These are phyloP conservation scores for Penicillium hordei DNA, from an alignment of 2,329 filamentous ascomycete species.

Conservation along the genomic window DNA sequence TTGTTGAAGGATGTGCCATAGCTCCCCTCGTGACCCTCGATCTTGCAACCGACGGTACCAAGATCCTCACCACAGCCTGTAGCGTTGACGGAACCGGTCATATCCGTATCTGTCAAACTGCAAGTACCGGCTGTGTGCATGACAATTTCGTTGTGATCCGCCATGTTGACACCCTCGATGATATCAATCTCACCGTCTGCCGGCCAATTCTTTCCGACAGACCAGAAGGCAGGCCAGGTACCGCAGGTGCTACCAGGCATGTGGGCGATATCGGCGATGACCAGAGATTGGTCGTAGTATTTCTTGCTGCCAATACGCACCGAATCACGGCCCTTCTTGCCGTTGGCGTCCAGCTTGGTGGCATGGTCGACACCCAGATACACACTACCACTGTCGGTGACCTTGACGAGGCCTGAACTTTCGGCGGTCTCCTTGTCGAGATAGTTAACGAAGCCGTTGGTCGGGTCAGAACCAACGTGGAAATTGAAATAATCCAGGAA, in stretches of 20 bases:
- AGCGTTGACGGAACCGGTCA: slow-evolving; percentile 51
- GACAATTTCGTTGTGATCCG: slow-evolving; percentile 47
- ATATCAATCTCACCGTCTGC: slow-evolving; percentile 52
- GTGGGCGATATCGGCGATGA: slow-evolving; percentile 51
- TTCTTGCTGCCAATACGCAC: slow-evolving; percentile 49
- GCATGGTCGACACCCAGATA: slow-evolving; percentile 49
- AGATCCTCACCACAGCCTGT: slow-evolving; percentile 50
- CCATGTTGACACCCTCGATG: slow-evolving; percentile 53
- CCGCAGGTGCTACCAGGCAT: slow-evolving; percentile 51
- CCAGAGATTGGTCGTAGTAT: slow-evolving; percentile 47
- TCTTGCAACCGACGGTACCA: slow-evolving; percentile 42
- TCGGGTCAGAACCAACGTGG: slow-evolving; percentile 49
- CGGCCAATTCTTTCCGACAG: slow-evolving; percentile 45
- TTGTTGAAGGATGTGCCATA: slow-evolving; percentile 58
- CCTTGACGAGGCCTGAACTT: slow-evolving; percentile 36
- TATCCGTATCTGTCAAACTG: slow-evolving; percentile 45
- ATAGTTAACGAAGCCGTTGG: slow-evolving; percentile 54
- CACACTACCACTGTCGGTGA: slow-evolving; percentile 36
- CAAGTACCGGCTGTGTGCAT: slow-evolving; percentile 51
- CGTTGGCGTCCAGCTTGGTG: slow-evolving; percentile 37
- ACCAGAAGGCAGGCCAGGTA: slow-evolving; percentile 54
- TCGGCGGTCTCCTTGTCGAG: slow-evolving; percentile 43
- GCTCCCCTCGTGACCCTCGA: slow-evolving; percentile 40
- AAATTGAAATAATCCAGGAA: slow-evolving; percentile 55
- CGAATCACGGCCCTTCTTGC: slow-evolving; percentile 41